Evolutionary conservation across 306 rosid genomes (phyloP).

Genomic region (peach (Prunus persica)): Prunus_persica_NCBIv2 NC_034013.1:15418001-15418500

Average conservation of each 20-base stretch:
- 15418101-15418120: slow-evolving; percentile 34
- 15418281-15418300: slow-evolving; percentile 28
- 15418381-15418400: slow-evolving; percentile 27
- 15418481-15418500: slow-evolving; percentile 48
- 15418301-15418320: slow-evolving; percentile 53
- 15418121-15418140: slow-evolving; percentile 31
- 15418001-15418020: slow-evolving; percentile 64
- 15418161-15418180: slow-evolving; percentile 23
- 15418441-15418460: slow-evolving; percentile 21
- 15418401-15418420: neutral
- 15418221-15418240: slow-evolving; percentile 57
- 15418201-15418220: slow-evolving; percentile 56
- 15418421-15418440: slow-evolving; percentile 23
- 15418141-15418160: slow-evolving; percentile 48
- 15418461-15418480: slow-evolving; percentile 44
- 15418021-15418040: slow-evolving; percentile 34
- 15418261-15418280: slow-evolving; percentile 37
- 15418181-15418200: slow-evolving; percentile 45
- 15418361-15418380: slow-evolving; percentile 71
- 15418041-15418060: slow-evolving; percentile 23
- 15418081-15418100: slow-evolving; percentile 39
- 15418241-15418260: slow-evolving; percentile 61
- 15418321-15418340: slow-evolving; percentile 54
- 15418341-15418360: slow-evolving; percentile 56
- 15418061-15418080: slow-evolving; percentile 63